Base-by-base conservation (phyloP, 345 rosid species). In the Aurinia saxatilis region DNA sequence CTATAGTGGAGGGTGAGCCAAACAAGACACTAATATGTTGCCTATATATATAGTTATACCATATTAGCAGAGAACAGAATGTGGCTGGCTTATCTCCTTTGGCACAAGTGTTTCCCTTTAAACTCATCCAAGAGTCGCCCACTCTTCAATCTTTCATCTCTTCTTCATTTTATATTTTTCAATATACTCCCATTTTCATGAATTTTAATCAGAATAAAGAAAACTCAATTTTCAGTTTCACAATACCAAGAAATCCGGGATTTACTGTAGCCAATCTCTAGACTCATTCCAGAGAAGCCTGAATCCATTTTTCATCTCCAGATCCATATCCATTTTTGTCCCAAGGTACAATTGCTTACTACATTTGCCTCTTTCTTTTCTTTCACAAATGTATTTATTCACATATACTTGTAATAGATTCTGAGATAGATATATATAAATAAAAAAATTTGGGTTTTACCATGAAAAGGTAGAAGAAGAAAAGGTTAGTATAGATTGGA, bases 81-180 rank as follows among this genome's bases (percentile, higher is more conserved):
- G 46, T 60, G 54, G 34, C 25, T 53, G 60, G 60, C 73, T 68
- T 68, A 68, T 60, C 67, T 68, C 55, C 36, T 68, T n/a, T 47
- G 21, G 16, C 30, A 59, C 66, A 33, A 68, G 37, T 34, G 31
- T 17, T 41, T 44, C 38, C 33, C 44, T 5, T 23, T 7, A 11
- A 41, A 58, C 25, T 67, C 72, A 39, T 51, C 72, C 66, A 59
- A 50, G 34, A 67, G 13, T 38, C 48, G 2, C 39, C 27, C 25
- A 50, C 72, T 59, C 60, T 29, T 18, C n/a, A n/a, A n/a, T 49
- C 7, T 2, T 54, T 41, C 65, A 38, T 31, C 71, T 8, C 33
- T 55, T 57, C 38, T 53, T 19, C 16, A 40, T 2, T 64, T 18
- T 63, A 6, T 0, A 10, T 52, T 8, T 5, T 27, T 44, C 27